A percentile compares a stretch with the other conserved stretches of the same genome.
These are phyloP conservation scores for Nissolia schottii DNA, from an alignment of 306 rosid species.

Conservation along the genomic window DNA sequence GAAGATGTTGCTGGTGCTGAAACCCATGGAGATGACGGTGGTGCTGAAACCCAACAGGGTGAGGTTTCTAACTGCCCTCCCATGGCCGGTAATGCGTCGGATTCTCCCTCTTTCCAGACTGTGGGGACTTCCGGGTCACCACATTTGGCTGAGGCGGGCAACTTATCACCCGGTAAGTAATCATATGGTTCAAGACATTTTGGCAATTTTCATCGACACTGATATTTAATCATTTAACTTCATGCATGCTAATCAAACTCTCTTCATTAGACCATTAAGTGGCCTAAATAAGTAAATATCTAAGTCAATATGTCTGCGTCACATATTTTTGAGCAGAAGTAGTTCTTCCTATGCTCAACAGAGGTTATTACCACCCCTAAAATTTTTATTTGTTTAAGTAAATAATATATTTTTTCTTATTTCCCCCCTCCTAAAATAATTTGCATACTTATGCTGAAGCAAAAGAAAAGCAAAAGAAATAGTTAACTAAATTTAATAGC, in stretches of 20 bases:
- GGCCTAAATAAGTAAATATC: neutral
- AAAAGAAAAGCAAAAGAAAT: too few species aligned
- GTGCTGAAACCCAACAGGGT: slow-evolving; percentile 45
- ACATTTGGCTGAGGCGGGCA: slow-evolving; percentile 38
- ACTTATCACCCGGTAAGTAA: slow-evolving; percentile 50
- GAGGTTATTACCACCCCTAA: too few species aligned
- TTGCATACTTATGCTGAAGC: too few species aligned
- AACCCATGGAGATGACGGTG: slow-evolving; percentile 12
- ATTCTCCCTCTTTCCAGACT: slow-evolving; percentile 32
- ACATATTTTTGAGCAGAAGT: neutral
- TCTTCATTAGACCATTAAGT: too few species aligned
- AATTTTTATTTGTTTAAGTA: too few species aligned
- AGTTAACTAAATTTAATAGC: too few species aligned
- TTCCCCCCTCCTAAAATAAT: too few species aligned
- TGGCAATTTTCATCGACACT: neutral
- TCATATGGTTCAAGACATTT: slow-evolving; percentile 16
- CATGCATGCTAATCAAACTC: too few species aligned
- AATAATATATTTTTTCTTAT: too few species aligned
- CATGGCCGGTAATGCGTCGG: slow-evolving; percentile 27
- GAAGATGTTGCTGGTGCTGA: slow-evolving; percentile 25
- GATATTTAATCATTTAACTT: too few species aligned
- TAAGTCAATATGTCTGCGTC: neutral
- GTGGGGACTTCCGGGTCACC: slow-evolving; percentile 37
- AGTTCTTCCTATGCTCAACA: too few species aligned
- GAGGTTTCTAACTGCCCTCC: slow-evolving; percentile 41